phyloP scores from a whole-genome alignment of 768 basidiomycete genomes.

The Strobilomyces dryophilus region DNA sequence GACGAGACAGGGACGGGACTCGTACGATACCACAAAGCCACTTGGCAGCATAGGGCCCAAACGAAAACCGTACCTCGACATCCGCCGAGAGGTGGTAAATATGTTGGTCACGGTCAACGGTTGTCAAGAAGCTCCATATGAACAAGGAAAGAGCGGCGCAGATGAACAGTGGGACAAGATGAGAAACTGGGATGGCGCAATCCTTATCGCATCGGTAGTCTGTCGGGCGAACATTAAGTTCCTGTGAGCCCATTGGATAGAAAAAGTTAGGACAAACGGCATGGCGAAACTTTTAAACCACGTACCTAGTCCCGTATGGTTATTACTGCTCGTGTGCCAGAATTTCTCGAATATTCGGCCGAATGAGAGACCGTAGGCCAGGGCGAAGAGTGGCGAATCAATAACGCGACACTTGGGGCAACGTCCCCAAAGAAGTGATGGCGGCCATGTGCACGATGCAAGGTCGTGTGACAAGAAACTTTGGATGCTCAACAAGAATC shows the following conservation, averaged over 20 bases:
- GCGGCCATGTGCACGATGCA: background rate
- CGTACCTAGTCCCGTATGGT: background rate
- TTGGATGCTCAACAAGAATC: background rate
- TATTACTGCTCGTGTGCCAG: background rate
- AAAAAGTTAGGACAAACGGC: background rate
- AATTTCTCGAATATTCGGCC: background rate
- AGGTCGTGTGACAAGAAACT: constrained; percentile 17
- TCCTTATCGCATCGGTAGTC: background rate
- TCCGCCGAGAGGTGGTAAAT: background rate
- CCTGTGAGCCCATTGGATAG: background rate
- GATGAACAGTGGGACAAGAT: background rate
- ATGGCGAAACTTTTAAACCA: background rate
- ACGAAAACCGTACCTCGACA: background rate
- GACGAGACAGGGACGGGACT: constrained; percentile 1
- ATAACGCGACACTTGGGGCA: background rate
- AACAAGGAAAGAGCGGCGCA: background rate
- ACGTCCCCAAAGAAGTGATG: background rate
- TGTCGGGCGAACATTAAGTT: background rate
- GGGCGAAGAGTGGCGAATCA: background rate
- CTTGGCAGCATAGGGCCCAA: background rate
- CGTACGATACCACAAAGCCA: background rate
- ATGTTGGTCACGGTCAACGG: background rate
- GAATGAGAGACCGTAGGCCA: background rate
- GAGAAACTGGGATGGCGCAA: background rate
- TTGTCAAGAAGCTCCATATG: background rate